Percentiles rank a stretch among this genome's conserved stretches.
Evolutionary conservation across 2,329 filamentous ascomycete species (phyloP).

Genomic region (Xylariaceae sp.): DNA sequence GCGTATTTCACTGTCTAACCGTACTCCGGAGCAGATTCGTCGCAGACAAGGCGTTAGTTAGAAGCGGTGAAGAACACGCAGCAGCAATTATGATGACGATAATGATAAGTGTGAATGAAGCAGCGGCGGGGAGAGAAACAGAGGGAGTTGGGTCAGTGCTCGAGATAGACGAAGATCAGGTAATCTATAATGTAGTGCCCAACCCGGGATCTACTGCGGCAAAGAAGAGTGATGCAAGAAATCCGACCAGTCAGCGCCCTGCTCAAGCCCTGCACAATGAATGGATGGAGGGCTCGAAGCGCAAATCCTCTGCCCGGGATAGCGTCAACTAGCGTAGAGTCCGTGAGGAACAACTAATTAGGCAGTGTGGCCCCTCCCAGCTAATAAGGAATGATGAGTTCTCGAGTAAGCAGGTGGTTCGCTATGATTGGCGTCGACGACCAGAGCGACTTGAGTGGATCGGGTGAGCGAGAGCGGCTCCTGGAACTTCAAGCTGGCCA

Average conservation of each 20-base stretch:
- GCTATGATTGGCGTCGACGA: background rate
- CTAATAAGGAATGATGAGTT: constrained; percentile 11
- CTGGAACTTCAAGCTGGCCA: background rate
- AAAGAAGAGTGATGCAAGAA: constrained; percentile 35
- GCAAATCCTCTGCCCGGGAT: constrained; percentile 29
- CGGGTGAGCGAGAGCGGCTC: background rate
- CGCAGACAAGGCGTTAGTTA: background rate
- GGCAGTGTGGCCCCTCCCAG: constrained; percentile 23
- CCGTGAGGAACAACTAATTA: constrained; percentile 35
- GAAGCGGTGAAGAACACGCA: constrained; percentile 1
- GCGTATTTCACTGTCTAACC: constrained; percentile 1
- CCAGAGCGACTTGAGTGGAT: background rate
- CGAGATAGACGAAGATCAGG: constrained; percentile 29
- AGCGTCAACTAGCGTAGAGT: background rate
- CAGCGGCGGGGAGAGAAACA: constrained; percentile 23
- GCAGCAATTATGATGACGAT: constrained; percentile 1
- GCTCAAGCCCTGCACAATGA: constrained; percentile 35
- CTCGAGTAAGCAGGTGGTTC: background rate
- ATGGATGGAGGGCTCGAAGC: constrained; percentile 36
- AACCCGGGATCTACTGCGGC: constrained; percentile 28
- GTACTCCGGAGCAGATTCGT: background rate
- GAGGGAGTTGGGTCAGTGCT: constrained; percentile 26
- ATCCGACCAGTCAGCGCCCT: constrained; percentile 39
- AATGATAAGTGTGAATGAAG: constrained; percentile 23
- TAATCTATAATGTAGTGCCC: constrained; percentile 31